phyloP scores from a whole-genome alignment of 1,284 basidiomycete species.

The Pseudozyma pruni region DNA sequence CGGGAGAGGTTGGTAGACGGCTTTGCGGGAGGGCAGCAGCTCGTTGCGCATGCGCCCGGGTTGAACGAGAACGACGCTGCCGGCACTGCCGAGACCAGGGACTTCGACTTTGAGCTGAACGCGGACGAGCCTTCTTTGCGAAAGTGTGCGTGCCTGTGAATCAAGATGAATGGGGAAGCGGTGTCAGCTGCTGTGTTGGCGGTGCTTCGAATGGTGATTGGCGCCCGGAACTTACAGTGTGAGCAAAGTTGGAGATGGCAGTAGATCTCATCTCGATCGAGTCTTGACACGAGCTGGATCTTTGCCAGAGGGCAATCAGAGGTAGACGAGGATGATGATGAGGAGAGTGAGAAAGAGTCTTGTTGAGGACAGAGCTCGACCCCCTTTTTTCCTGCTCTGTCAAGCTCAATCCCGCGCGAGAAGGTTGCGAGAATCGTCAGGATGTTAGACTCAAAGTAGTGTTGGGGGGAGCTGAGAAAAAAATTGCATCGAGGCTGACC shows the following conservation, averaged over 20 bases:
- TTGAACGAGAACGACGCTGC: slow-evolving; percentile 36
- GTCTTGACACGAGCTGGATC: slow-evolving; percentile 2
- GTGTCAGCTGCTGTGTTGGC: too few species aligned
- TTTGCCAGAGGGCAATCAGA: not conserved
- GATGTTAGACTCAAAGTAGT: too few species aligned
- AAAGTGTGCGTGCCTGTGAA: slow-evolving; percentile 37
- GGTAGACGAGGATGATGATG: slow-evolving; percentile 4
- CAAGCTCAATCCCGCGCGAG: too few species aligned
- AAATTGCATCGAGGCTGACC: too few species aligned
- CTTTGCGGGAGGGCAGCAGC: slow-evolving; percentile 28
- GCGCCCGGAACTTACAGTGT: slow-evolving; percentile 26
- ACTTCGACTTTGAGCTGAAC: slow-evolving; percentile 32
- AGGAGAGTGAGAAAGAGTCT: not conserved
- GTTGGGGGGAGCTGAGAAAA: too few species aligned
- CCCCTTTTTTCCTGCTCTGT: too few species aligned
- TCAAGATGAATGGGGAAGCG: not conserved
- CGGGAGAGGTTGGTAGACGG: slow-evolving; percentile 39
- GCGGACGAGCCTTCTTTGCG: slow-evolving; percentile 47
- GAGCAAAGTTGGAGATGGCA: slow-evolving; percentile 28
- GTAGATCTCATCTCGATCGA: slow-evolving; percentile 44
- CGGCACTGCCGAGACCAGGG: slow-evolving; percentile 31
- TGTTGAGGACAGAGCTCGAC: not conserved
- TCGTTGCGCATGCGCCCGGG: slow-evolving; percentile 50
- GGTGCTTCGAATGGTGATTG: too few species aligned
- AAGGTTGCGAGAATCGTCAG: too few species aligned